These are phyloP conservation scores for Hypoxylon sp. DNA, from an alignment of 2,329 filamentous ascomycete genomes.

Conservation along the genomic window DNA sequence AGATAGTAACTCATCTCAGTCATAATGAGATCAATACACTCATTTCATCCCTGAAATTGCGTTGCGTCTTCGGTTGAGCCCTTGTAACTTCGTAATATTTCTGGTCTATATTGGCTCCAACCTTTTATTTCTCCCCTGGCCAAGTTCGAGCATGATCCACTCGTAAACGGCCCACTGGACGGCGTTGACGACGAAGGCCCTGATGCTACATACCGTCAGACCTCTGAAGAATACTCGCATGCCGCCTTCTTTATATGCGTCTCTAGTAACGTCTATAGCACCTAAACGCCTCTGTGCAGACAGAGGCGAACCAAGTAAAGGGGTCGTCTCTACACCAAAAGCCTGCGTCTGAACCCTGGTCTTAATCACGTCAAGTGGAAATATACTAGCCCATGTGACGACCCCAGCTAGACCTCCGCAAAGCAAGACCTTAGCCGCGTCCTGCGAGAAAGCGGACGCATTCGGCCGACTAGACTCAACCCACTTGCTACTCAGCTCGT, in stretches of 20 bases:
- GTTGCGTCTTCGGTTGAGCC: neutral
- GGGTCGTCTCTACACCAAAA: constrained; percentile 49
- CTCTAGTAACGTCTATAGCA: constrained; percentile 74
- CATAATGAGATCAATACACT: constrained; percentile 1
- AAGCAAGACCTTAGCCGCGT: constrained; percentile 76
- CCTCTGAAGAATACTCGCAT: constrained; percentile 77
- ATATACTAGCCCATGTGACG: constrained; percentile 90
- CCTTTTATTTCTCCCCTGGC: constrained; percentile 52
- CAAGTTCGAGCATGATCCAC: constrained; percentile 79
- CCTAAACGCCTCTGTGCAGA: constrained; percentile 57
- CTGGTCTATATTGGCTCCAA: constrained; percentile 29
- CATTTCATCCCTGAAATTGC: neutral
- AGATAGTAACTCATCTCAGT: neutral
- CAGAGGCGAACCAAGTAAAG: constrained; percentile 53
- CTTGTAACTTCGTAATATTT: neutral
- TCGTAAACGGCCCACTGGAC: constrained; percentile 95
- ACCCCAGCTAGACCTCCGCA: constrained; percentile 91
- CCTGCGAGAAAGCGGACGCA: constrained; percentile 55
- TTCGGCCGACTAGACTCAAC: constrained; percentile 56
- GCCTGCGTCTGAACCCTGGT: constrained; percentile 88
- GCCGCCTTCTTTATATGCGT: constrained; percentile 76
- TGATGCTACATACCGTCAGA: constrained; percentile 82
- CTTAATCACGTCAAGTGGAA: constrained; percentile 93
- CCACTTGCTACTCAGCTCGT: constrained; percentile 79
- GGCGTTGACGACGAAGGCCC: constrained; percentile 94